A percentile compares a stretch with the other conserved stretches of the same genome.
Conservation (phyloP, 352 stramenopile genomes). For the Globisporangium orthogonon region DNA sequence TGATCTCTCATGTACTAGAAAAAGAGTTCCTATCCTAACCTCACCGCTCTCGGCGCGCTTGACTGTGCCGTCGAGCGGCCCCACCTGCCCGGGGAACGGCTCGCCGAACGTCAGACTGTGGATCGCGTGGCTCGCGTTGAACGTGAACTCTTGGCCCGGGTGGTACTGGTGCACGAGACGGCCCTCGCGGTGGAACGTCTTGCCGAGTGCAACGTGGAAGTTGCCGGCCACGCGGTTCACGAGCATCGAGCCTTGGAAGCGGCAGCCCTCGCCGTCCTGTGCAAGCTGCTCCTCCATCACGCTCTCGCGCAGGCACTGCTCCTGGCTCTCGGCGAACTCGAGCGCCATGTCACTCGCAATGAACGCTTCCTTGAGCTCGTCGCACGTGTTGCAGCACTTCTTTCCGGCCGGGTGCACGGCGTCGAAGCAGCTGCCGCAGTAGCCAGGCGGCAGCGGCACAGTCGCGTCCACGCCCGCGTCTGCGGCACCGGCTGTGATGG, state of each 20-base stretch:
- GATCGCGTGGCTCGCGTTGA: constrained; percentile 78
- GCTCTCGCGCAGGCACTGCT: constrained; percentile 72
- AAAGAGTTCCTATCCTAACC: constrained; percentile 1
- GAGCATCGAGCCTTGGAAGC: constrained; percentile 75
- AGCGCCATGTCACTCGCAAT: constrained; percentile 65
- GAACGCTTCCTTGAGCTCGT: constrained; percentile 81
- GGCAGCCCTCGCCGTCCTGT: constrained; percentile 74
- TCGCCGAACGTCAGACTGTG: constrained; percentile 73
- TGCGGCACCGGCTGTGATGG: constrained; percentile 28
- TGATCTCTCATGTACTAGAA: not conserved
- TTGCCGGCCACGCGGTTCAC: constrained; percentile 85
- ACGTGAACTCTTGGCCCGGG: constrained; percentile 66
- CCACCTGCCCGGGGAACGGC: constrained; percentile 27
- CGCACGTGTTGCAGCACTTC: constrained; percentile 79
- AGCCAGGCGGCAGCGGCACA: constrained; percentile 51
- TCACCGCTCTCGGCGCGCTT: constrained; percentile 44
- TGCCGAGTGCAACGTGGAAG: constrained; percentile 78
- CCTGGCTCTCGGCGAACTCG: constrained; percentile 69
- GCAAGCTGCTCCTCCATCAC: constrained; percentile 56
- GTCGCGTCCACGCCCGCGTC: constrained; percentile 26
- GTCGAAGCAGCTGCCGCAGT: constrained; percentile 96
- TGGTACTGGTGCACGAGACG: constrained; percentile 79
- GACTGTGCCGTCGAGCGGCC: constrained; percentile 47
- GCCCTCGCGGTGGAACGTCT: constrained; percentile 75
- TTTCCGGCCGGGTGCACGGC: constrained; percentile 63